Conservation (phyloP, 148 eudicot species). For the Arctostaphylos glauca region DNA sequence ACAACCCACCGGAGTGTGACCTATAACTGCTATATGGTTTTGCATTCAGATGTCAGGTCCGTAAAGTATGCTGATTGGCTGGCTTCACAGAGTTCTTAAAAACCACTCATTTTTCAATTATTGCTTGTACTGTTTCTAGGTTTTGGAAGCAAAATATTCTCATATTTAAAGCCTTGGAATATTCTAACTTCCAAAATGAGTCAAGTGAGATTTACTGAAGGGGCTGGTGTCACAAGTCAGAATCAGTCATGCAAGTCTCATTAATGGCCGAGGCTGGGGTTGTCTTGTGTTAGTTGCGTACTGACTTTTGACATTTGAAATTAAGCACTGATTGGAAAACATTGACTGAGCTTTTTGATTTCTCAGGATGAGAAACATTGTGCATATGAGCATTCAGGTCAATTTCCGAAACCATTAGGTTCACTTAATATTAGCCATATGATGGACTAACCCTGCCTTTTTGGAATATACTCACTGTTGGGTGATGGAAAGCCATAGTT, state of each 20-base stretch:
- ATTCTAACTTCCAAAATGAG: not conserved
- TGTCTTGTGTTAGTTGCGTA: not conserved
- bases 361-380: not conserved
- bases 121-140: not conserved
- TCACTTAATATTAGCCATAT: not conserved
- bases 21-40: conserved; percentile 4
- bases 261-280: not conserved
- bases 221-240: not conserved
- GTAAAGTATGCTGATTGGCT: not conserved
- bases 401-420: not conserved
- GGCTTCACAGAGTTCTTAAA: not conserved
- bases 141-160: not conserved
- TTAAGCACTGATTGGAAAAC: not conserved
- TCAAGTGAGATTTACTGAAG: not conserved
- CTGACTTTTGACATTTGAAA: not conserved
- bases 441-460: not conserved
- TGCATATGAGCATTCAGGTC: not conserved
- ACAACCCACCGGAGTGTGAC: not conserved
- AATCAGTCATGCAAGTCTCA: not conserved
- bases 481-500: not conserved
- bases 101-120: not conserved
- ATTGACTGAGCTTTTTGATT: not conserved
- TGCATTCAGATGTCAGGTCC: not conserved
- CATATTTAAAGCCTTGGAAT: conserved; percentile 4
- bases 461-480: not conserved